A percentile compares a stretch with the other conserved stretches of the same genome.
phyloP scores from a whole-genome alignment of 495 filamentous ascomycete species.

The Penicillium pancosmium region DNA sequence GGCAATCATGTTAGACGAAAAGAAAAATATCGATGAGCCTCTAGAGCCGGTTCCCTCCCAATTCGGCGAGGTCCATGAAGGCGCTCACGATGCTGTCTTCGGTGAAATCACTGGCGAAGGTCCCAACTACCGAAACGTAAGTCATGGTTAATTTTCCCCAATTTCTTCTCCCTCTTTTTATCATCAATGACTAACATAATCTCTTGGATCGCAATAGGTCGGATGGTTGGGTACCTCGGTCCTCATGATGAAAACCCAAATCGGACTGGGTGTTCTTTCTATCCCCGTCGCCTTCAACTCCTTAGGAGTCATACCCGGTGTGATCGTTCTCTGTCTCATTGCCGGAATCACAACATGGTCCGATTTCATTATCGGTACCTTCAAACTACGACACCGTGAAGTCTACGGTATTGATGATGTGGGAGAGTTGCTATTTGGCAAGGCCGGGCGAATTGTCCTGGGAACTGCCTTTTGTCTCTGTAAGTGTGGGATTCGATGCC shows the following conservation, averaged over 20 bases:
- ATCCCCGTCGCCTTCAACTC: conserved; percentile 61
- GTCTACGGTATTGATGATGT: conserved; percentile 55
- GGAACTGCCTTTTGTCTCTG: conserved; percentile 56
- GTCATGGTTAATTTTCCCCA: neutral
- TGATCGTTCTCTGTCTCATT: conserved; percentile 54
- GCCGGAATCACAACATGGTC: conserved; percentile 72
- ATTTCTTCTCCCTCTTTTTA: neutral
- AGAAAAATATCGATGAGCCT: conserved; percentile 4
- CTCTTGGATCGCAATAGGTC: conserved; percentile 36
- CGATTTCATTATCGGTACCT: conserved; percentile 68
- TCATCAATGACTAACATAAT: conserved; percentile 1
- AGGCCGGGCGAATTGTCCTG: conserved; percentile 60
- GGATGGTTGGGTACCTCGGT: conserved; percentile 39
- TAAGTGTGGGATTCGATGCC: conserved; percentile 21
- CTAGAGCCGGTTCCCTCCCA: conserved; percentile 5
- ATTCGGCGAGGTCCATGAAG: conserved; percentile 7
- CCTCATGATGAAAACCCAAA: conserved; percentile 45
- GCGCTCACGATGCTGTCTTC: conserved; percentile 16
- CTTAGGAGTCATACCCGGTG: conserved; percentile 56
- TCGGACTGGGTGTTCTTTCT: conserved; percentile 63
- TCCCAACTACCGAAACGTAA: conserved; percentile 18
- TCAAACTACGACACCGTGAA: conserved; percentile 61
- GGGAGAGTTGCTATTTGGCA: conserved; percentile 59
- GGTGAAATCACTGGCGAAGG: conserved; percentile 17
- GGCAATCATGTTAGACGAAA: conserved; percentile 11